Base-by-base conservation (phyloP, 1,139 yeast genomes). In the Trichomonascaceae sp. region DNA sequence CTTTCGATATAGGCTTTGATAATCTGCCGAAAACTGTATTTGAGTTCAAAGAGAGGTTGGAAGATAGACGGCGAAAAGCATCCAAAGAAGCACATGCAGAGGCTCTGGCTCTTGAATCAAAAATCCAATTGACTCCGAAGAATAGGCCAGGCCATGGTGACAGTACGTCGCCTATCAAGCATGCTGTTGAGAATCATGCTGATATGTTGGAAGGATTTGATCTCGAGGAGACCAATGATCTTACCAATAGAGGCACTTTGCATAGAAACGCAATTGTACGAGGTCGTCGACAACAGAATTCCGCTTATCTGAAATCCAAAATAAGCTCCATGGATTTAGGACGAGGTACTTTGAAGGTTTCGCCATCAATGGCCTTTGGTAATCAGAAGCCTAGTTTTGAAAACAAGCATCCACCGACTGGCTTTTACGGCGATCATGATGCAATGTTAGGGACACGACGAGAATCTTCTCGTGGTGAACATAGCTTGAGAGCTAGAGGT, bases 181-280 rank as follows among this genome's bases (percentile, higher is more conserved):
- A 18, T 2, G 19, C 47, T n/a, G 17, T 30, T 13, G 48, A 47
- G 3, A 50, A 36, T n/a, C 45, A 47, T 10, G 58, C 57, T 27
- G 66, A 58, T 43, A 56, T 58, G 36, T 54, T 63, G 22, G 62
- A 62, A 9, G 67, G 66, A n/a, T 55, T 64, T 48, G 69, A 66
- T 12, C 38, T 52, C 8, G 50, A 45, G 5, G 56, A 59, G 19
- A 55, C 47, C 8, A 47, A 43, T 7, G 53, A 51, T 22, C 17
- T 58, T 12, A 17, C 50, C 50, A 30, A 50, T 24, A 49, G 43
- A 15, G 58, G 53, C 9, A 55, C 59, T n/a, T 45, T 60, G 17
- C 65, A 64, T 47, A 53, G 55, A 30, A 64, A 64, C 50, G 60
- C 64, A 18, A 56, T 63, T 13, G 51, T 63, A 10, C 49, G 44